These are phyloP conservation scores for Chytridium lagenaria DNA, from an alignment of 371 early-diverging fungal species.

Conservation along the genomic window DNA sequence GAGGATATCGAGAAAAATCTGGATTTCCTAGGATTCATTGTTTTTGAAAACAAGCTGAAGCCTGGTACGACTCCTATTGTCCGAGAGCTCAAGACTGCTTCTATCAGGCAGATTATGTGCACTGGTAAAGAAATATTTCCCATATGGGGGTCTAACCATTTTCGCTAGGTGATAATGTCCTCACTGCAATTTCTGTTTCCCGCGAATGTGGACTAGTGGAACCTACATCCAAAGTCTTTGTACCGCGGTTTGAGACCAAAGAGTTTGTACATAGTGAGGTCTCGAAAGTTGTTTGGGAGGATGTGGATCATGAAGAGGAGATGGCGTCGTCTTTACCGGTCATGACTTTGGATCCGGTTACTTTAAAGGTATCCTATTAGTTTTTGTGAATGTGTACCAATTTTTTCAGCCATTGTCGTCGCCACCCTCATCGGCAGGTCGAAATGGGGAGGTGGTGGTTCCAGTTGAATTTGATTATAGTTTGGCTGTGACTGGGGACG, in stretches of 20 bases:
- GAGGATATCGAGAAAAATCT: conserved; percentile 86
- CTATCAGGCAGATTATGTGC: conserved; percentile 96
- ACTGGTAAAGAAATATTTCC: conserved; percentile 66
- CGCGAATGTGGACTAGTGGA: conserved; percentile 86
- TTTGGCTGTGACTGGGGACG: conserved; percentile 94
- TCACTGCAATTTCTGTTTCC: conserved; percentile 98
- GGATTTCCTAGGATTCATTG: conserved; percentile 92
- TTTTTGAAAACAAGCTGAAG: conserved; percentile 99
- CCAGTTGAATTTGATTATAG: conserved; percentile 56
- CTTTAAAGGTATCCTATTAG: conserved; percentile 36
- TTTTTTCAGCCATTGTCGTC: neutral
- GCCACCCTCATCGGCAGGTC: no score
- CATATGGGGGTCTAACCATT: neutral
- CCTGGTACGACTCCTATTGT: conserved; percentile 84
- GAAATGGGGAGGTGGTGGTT: no score
- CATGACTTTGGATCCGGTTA: conserved; percentile 42
- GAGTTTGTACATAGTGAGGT: conserved; percentile 35
- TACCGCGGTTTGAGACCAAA: conserved; percentile 47
- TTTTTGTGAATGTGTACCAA: neutral
- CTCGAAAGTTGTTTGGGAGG: conserved; percentile 54
- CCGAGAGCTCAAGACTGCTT: conserved; percentile 83
- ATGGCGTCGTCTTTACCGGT: conserved; percentile 5
- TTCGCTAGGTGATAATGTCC: conserved; percentile 82
- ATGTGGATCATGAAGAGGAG: conserved; percentile 50
- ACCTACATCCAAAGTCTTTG: conserved; percentile 51